phyloP scores from a whole-genome alignment of 208 protist genomes.

The Crithidia fasciculata region DNA sequence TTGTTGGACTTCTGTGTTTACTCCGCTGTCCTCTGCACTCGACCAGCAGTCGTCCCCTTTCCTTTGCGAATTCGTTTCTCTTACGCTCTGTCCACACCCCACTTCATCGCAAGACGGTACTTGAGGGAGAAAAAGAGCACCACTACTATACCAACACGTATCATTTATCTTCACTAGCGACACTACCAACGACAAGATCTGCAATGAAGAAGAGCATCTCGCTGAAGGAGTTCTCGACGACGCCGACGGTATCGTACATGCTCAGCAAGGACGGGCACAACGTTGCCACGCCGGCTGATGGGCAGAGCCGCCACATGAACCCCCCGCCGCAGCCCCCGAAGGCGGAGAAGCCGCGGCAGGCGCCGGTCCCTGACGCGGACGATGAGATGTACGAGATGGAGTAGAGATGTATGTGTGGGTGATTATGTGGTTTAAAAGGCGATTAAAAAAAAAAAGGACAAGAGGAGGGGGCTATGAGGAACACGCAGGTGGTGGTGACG shows the following conservation, averaged over 20 bases:
- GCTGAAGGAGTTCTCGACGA: conserved; percentile 91
- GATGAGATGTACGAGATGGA: conserved; percentile 92
- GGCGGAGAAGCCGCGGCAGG: conserved; percentile 59
- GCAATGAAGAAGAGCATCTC: conserved; percentile 90
- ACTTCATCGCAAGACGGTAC: no score
- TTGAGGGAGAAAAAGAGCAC: not conserved
- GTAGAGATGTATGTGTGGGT: conserved; percentile 20
- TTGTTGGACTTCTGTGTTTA: no score
- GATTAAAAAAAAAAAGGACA: conserved; percentile 1
- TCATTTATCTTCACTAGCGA: no score
- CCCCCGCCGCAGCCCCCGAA: conserved; percentile 37
- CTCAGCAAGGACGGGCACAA: conserved; percentile 90
- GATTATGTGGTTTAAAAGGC: not conserved
- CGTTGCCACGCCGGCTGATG: conserved; percentile 50
- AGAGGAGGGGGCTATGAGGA: not conserved
- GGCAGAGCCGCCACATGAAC: conserved; percentile 36
- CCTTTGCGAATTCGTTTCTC: no score
- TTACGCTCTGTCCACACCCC: no score
- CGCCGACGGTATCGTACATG: conserved; percentile 91
- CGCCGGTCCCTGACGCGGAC: conserved; percentile 36
- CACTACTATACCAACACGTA: not conserved
- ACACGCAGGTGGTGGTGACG: no score
- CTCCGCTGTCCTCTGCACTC: no score
- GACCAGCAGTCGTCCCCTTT: no score
- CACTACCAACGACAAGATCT: no score